These are phyloP conservation scores for Cercospora sojina DNA, from an alignment of 2,329 filamentous ascomycete species.

Conservation along the genomic window DNA sequence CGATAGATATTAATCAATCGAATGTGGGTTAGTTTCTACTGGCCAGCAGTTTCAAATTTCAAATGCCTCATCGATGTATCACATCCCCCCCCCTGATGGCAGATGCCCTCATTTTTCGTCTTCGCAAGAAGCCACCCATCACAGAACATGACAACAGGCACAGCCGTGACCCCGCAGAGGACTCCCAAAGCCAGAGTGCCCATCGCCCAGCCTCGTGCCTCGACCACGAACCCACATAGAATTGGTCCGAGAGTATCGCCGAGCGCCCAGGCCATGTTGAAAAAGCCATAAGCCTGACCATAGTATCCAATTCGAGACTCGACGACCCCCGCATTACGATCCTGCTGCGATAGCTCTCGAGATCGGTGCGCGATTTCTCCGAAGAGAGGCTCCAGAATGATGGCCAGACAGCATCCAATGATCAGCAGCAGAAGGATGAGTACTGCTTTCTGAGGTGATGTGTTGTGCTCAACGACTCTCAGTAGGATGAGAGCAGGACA, in stretches of 20 bases:
- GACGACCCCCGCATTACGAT: slow-evolving; percentile 13
- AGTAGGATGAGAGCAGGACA: slow-evolving; percentile 23
- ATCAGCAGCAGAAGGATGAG: slow-evolving; percentile 23
- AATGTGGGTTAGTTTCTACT: too few relatives aligned
- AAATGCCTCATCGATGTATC: too few relatives aligned
- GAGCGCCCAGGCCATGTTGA: slow-evolving; percentile 32
- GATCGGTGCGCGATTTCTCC: slow-evolving; percentile 27
- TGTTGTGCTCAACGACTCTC: slow-evolving; percentile 26
- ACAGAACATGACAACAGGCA: slow-evolving; percentile 44
- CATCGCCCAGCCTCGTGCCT: slow-evolving; percentile 27
- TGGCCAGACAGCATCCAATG: slow-evolving; percentile 21
- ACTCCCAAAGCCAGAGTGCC: slow-evolving; percentile 22
- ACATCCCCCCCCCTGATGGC: too few relatives aligned
- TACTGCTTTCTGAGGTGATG: slow-evolving; percentile 18
- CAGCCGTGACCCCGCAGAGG: slow-evolving; percentile 48
- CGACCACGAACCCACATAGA: slow-evolving; percentile 27
- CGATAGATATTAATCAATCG: too few relatives aligned
- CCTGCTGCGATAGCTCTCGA: slow-evolving; percentile 14
- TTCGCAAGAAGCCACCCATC: slow-evolving; percentile 15
- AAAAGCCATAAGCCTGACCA: slow-evolving; percentile 56
- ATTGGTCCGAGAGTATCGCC: slow-evolving; percentile 31
- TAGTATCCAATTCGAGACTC: slow-evolving; percentile 21
- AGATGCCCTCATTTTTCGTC: background rate
- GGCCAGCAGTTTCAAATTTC: too few relatives aligned
- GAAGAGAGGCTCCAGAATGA: slow-evolving; percentile 28